phyloP scores from a whole-genome alignment of 2,329 filamentous ascomycete species.

The Sporothrix humicola region DNA sequence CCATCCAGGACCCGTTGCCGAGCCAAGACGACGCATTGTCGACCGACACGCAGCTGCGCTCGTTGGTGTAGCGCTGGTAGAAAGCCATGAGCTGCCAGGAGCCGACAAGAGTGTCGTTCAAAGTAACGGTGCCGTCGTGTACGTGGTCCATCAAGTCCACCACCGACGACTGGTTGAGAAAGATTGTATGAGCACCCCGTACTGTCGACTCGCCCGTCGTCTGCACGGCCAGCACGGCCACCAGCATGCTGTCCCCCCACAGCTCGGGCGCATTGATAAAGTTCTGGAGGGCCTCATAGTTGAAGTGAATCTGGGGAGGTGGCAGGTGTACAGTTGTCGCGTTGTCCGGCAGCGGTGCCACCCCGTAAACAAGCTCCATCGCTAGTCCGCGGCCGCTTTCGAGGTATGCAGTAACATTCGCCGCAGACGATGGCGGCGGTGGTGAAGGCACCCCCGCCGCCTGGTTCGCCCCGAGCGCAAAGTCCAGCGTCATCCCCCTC shows the following conservation, averaged over 20 bases:
- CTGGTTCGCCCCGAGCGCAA: constrained; percentile 40
- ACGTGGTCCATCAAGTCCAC: constrained; percentile 36
- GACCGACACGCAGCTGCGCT: constrained; percentile 37
- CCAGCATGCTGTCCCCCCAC: constrained; percentile 39
- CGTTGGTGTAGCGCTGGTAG: constrained; percentile 40
- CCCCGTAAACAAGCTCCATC: constrained; percentile 45
- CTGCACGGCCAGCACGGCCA: constrained; percentile 38
- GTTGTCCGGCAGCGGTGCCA: constrained; percentile 40
- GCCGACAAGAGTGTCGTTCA: neutral
- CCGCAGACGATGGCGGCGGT: no score
- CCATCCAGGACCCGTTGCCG: constrained; percentile 41
- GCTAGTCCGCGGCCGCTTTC: constrained; percentile 45
- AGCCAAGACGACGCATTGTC: constrained; percentile 35
- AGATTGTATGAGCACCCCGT: neutral
- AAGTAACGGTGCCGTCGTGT: neutral
- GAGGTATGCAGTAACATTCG: no score
- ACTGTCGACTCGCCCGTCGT: neutral
- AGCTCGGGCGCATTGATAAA: constrained; percentile 39
- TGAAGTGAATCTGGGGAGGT: constrained; percentile 35
- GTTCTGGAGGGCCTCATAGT: constrained; percentile 33
- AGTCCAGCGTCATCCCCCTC: constrained; percentile 39
- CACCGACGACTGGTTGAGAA: constrained; percentile 22
- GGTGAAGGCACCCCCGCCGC: constrained; percentile 40
- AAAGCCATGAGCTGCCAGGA: constrained; percentile 38
- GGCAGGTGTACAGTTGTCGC: constrained; percentile 32